Base-by-base conservation (phyloP, 495 filamentous ascomycete species). In the Pseudevernia furfuracea region DNA sequence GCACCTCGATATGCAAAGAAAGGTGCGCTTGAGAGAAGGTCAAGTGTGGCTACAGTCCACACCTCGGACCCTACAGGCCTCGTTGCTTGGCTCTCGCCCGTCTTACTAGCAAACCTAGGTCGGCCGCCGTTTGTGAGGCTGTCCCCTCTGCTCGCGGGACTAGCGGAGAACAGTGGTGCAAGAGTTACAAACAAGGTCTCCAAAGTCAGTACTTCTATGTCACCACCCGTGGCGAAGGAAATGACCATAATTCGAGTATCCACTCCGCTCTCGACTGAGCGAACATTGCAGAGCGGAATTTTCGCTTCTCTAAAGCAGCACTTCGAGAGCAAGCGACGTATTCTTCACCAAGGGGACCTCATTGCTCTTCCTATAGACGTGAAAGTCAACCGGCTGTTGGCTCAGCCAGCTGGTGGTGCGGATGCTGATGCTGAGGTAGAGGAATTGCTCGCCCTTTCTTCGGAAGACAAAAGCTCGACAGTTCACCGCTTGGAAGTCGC, bases 231-330 rank as follows among this genome's bases (percentile, higher is more conserved):
- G 62, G 95, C 94, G 21, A 90, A 90, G 66, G 93, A 97, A 72
- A 87, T 97, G 36, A 96, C 89, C 1, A 74, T 98, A n/a, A 80
- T 91, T 53, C 94, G 96, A 67, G 82, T 98, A 48, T 87, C 90
- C 11, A 97, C 92, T 0, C 95, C 94, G 0, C 75, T 93, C 12
- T 90, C 90, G 11, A 91, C 89, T 43, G 92, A 97, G 64, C 82
- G 90, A 32, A 80, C 87, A 14, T 82, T 96, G 10, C 90, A 97
- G 68, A 87, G 89, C 19, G 86, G 85, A 12, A 81, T 97, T 15
- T 90, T 97, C 68, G 82, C 88, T 7, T 90, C 88, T 8, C 72
- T 98, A 30, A 96, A 96, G 71, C 83, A 84, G 52, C 86, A 96
- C 69, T 97, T 97, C 70, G 87, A 93, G 70, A 82, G 80, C 46